Evolutionary conservation across 2,329 filamentous ascomycete species (phyloP), one percentile per base, ranked within the genome.

Genomic region (Sordariomycetes sp.): DNA sequence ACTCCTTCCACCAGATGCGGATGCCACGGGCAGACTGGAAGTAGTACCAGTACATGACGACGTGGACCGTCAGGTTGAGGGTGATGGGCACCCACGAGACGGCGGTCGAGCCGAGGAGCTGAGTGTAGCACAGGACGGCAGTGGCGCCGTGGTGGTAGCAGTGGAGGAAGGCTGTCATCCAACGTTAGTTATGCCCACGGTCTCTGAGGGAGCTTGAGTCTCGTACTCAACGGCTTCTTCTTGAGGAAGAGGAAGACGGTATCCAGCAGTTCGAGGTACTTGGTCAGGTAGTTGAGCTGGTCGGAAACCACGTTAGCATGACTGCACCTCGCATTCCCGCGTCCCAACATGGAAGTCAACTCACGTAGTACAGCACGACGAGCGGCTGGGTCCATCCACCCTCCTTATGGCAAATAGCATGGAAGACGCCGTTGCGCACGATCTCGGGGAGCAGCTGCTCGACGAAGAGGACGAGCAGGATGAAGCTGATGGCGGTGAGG

Each of bases 21-120:
- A 97, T 84, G 64, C 94, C 94, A 65, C 92, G 90, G 57, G 92
- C 91, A 68, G 89, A 92, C 81, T 97, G 92, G 86, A 97, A 97
- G 83, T 97, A 97, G 85, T 97, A 97, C 91, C 91, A 96, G 86
- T 97, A 97, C 92, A 97, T 97, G 70, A 96, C 88, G 59, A 97
- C 92, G 76, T 97, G 92, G 57, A 97, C 92, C 62, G 83, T 84
- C 68, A 97, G 76, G 81, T 97, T 97, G 65, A 97, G 83, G 57
- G 84, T 86, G 70, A 97, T 97, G 61, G 87, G 85, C 58, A 96
- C 89, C 92, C 92, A 97, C 60, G 91, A 95, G 58, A 97, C 92
- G 51, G 92, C 82, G 52, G 92, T 97, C 68, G 89, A 83, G 64
- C 92, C 92, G 67, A 96, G 86, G 63, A 97, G 84, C 77, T 97